Base-by-base conservation (phyloP, 192 early-diverging fungal genomes). In the Coemansia sp. region DNA sequence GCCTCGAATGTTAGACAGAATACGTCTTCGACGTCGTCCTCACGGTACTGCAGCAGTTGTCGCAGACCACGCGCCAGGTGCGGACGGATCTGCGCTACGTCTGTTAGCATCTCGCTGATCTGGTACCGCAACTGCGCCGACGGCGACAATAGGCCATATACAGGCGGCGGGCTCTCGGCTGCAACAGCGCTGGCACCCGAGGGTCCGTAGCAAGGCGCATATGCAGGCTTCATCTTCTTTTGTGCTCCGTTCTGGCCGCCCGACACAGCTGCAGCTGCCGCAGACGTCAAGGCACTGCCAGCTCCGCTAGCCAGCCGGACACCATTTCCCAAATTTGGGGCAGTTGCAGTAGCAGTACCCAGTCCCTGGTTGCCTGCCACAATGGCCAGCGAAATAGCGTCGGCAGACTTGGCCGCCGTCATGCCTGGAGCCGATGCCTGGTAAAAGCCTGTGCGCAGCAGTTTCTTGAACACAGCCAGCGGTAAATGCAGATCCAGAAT, bases 401-500 rank as follows among this genome's bases (percentile, higher is more conserved):
- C 51, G 4, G 69, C 64, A 35, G 57, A 41, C 41, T 59, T 56
- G 7, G 64, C 70, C 6, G 59, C 64, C 23, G 57, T 45, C 35
- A 61, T 27, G 23, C 56, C 64, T 4, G 59, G 52, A 21, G 56
- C 61, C 50, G 29, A 43, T 14, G 59, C 45, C 7, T 72, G 70
- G 57, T 79, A 79, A 5, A 68, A 65, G 5, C 49, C 62, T 0
- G 72, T 60, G 27, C 69, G 69, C 60, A 97, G 80, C 11, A 98
- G 79, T 68, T 96, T 97, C 73, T 97, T 97, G 66, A 94, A 98
- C 49, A 87, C 87, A 7, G 89, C 88, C 50, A 88, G 71, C 8
- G 91, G 90, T 37, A 93, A 70, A 19, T 90, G 92, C 15, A 97
- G 81, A 67, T 96, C 94, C 17, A 98, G 77, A 66, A 98, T 95